These are phyloP conservation scores for Penicillium sp. DNA, from an alignment of 2,329 filamentous ascomycete species.

Conservation along the genomic window DNA sequence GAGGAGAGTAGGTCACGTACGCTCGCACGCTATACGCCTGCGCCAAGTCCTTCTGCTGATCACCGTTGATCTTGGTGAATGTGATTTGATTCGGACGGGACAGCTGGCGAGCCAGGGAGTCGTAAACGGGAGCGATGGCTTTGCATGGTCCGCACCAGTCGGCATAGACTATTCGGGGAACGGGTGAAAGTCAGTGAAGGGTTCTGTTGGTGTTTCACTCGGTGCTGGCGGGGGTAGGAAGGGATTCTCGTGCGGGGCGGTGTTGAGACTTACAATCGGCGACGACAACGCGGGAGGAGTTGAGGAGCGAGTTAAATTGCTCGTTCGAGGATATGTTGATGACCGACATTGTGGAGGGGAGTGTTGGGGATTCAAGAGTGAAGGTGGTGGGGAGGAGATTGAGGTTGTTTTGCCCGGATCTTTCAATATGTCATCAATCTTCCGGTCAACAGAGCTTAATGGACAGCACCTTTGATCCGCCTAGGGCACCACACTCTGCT, in stretches of 20 bases:
- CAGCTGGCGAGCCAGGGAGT: constrained; percentile 69
- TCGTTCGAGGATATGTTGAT: constrained; percentile 61
- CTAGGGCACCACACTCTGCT: background rate
- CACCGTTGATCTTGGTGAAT: constrained; percentile 85
- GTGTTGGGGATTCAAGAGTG: constrained; percentile 10
- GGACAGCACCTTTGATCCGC: background rate
- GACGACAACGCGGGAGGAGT: constrained; percentile 75
- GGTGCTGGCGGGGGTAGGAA: constrained; percentile 6
- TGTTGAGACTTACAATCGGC: constrained; percentile 71
- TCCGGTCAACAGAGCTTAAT: constrained; percentile 1
- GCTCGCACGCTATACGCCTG: constrained; percentile 70
- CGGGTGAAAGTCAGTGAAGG: constrained; percentile 8
- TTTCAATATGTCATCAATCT: constrained; percentile 32
- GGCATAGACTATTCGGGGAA: constrained; percentile 63
- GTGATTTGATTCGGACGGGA: constrained; percentile 71
- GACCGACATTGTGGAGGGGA: constrained; percentile 41
- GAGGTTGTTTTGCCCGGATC: constrained; percentile 18
- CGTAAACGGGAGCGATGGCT: constrained; percentile 78
- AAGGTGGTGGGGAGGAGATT: constrained; percentile 16
- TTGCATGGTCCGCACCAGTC: constrained; percentile 85
- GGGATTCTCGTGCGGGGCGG: constrained; percentile 7
- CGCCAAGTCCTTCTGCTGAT: constrained; percentile 72
- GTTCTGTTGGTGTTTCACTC: background rate
- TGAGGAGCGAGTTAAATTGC: constrained; percentile 68
- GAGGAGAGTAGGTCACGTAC: constrained; percentile 39